A percentile compares a stretch with the other conserved stretches of the same genome.
Conservation (phyloP, 352 stramenopile genomes). For the Globisporangium rhizosaccharum region DNA sequence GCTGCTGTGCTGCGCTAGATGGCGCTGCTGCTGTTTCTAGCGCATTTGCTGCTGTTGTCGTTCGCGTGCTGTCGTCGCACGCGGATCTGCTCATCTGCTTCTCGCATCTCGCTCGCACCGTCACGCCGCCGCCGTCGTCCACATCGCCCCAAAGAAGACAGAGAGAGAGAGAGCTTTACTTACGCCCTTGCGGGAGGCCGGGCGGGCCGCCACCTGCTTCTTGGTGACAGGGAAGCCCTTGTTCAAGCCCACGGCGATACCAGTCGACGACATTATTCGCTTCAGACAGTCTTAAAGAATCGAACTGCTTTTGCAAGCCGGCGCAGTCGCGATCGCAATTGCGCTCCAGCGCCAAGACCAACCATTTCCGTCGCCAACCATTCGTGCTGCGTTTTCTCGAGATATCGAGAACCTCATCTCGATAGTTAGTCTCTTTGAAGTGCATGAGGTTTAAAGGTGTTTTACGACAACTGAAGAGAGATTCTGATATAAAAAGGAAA, state of each 20-base stretch:
- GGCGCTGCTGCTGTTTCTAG: no score
- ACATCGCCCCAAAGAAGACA: neutral
- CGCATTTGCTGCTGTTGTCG: neutral
- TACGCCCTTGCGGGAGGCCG: slow-evolving; percentile 89
- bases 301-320: slow-evolving; percentile 41
- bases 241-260: slow-evolving; percentile 89
- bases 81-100: neutral
- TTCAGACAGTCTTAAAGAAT: slow-evolving; percentile 87
- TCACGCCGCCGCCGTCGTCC: neutral
- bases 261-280: slow-evolving; percentile 88
- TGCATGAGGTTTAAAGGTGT: no score
- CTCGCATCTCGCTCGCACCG: neutral
- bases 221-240: slow-evolving; percentile 93
- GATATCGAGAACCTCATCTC: no score
- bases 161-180: slow-evolving; percentile 23
- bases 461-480: no score
- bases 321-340: slow-evolving; percentile 6
- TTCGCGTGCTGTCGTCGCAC: neutral
- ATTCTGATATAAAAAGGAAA: no score
- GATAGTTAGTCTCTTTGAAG: no score
- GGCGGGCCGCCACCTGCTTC: slow-evolving; percentile 82
- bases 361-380: slow-evolving; percentile 16
- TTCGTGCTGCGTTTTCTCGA: neutral
- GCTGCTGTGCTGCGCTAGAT: no score
- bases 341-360: slow-evolving; percentile 16